Base-by-base conservation (phyloP, 2,329 filamentous ascomycete species). In the Keithomyces neogunnii region DNA sequence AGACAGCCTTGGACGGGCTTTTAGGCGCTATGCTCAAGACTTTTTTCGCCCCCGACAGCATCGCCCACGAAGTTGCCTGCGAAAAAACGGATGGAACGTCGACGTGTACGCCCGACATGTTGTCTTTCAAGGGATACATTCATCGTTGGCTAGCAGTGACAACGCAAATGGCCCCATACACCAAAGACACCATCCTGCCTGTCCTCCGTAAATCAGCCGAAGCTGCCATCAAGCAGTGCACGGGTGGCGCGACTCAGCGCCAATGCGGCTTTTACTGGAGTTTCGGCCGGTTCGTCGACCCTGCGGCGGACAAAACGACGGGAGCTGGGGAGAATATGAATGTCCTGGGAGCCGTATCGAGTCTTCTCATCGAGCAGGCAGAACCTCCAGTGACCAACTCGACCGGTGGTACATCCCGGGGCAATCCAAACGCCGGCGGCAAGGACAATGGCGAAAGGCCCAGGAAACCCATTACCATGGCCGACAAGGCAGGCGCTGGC, bases 81-180 rank as follows among this genome's bases (percentile, higher is more conserved):
- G 86, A 89, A 58, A 59, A 62, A 35, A 85, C 88, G 57, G 58
- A 60, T 33, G 59, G 63, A 31, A 69, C 74, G 3, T 68, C 62
- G 28, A 75, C 69, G 26, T 92, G 88, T 71, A 84, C 84, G 52
- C 74, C 78, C 46, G 88, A 92, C 60, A 86, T 89, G 73, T 67
- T 80, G 53, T 80, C 81, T 2, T 90, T 86, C 77, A 88, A 88
- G 67, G 85, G 84, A 39, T 83, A 84, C 52, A 71, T 88, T 19
- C 75, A 82, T 57, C 77, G 82, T 40, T 87, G 84, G 81, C 71
- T 89, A 57, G 73, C 79, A 3, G 73, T 77, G 28, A 74, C 78
- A 1, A 76, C 80, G 2, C 74, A 84, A 57, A 51, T 88, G n/a
- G 83, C 81, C 0, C 85, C 86, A 0, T 75, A 74, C 45, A 82